Percentiles rank a stretch among this genome's conserved stretches.
These are phyloP conservation scores for Nicotiana attenuata DNA, from an alignment of 257 asterid species.

Conservation along the genomic window DNA sequence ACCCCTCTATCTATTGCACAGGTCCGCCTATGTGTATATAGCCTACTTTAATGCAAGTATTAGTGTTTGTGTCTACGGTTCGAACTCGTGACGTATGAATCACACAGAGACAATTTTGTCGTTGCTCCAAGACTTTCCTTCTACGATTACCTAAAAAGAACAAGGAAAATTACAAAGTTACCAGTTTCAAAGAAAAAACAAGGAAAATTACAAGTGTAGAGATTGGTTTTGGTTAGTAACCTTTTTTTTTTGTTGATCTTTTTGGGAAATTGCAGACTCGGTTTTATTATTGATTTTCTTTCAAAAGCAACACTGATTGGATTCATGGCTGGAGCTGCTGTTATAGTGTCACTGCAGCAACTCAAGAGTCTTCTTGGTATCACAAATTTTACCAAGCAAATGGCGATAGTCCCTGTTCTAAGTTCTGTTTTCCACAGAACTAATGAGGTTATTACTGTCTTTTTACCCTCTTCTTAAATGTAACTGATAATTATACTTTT, in stretches of 20 bases:
- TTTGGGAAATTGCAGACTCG: conserved; percentile 58
- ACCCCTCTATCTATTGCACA: too few relatives aligned
- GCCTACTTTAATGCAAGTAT: too few relatives aligned
- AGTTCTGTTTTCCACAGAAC: conserved; percentile 59
- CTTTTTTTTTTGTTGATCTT: not conserved
- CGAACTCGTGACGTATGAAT: too few relatives aligned
- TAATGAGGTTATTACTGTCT: conserved; percentile 29
- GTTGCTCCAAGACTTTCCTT: too few relatives aligned
- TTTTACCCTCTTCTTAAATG: not conserved
- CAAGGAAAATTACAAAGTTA: too few relatives aligned
- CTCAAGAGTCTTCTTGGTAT: conserved; percentile 76
- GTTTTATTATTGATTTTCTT: conserved; percentile 75
- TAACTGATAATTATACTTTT: not conserved
- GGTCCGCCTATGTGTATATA: too few relatives aligned
- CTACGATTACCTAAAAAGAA: too few relatives aligned
- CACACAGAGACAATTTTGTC: too few relatives aligned
- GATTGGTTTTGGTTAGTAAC: not conserved
- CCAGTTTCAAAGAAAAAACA: too few relatives aligned
- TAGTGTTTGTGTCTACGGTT: rapidly evolving
- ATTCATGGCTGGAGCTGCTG: conserved; percentile 95
- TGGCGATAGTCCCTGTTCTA: conserved; percentile 75
- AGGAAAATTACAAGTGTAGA: too few relatives aligned
- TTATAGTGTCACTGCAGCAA: conserved; percentile 82
- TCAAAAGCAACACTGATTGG: conserved; percentile 83
- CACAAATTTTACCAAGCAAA: conserved; percentile 54